phyloP scores from a whole-genome alignment of 352 stramenopile genomes.

The Blastocystis sp. region DNA sequence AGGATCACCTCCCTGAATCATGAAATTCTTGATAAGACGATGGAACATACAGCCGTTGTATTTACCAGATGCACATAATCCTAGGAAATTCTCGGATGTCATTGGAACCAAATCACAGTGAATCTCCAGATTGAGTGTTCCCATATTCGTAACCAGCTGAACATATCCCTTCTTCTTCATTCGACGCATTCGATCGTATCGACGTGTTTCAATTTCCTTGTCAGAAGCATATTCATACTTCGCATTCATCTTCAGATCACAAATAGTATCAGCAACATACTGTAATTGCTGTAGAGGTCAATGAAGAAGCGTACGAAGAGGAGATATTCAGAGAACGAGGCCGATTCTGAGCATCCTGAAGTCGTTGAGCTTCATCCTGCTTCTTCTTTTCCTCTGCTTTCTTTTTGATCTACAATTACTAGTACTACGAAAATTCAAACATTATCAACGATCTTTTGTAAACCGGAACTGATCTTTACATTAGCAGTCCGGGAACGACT shows the following conservation, averaged over 20 bases:
- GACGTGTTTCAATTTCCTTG: conserved; percentile 71
- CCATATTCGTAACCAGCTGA: conserved; percentile 83
- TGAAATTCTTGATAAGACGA: conserved; percentile 89
- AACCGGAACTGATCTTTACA: conserved; percentile 65
- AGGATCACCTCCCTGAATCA: conserved; percentile 84
- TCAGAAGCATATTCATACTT: conserved; percentile 69
- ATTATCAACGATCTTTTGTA: conserved; percentile 66
- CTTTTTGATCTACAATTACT: conserved; percentile 35
- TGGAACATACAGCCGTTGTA: conserved; percentile 90
- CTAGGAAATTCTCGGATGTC: conserved; percentile 91
- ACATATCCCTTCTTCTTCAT: conserved; percentile 91
- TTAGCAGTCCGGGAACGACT: conserved; percentile 67
- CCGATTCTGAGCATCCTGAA: conserved; percentile 37
- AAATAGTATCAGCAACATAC: conserved; percentile 54
- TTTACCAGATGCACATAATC: conserved; percentile 80
- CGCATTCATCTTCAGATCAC: conserved; percentile 65
- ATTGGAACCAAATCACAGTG: conserved; percentile 89
- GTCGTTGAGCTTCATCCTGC: conserved; percentile 59
- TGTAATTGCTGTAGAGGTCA: conserved; percentile 84
- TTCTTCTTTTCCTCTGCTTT: conserved; percentile 66
- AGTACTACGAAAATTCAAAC: conserved; percentile 68
- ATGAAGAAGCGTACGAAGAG: conserved; percentile 79
- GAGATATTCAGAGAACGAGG: conserved; percentile 69
- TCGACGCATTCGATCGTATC: conserved; percentile 67
- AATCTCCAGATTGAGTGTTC: conserved; percentile 87